phyloP scores from a whole-genome alignment of 1,284 basidiomycete genomes.

The Ustilago sp. region DNA sequence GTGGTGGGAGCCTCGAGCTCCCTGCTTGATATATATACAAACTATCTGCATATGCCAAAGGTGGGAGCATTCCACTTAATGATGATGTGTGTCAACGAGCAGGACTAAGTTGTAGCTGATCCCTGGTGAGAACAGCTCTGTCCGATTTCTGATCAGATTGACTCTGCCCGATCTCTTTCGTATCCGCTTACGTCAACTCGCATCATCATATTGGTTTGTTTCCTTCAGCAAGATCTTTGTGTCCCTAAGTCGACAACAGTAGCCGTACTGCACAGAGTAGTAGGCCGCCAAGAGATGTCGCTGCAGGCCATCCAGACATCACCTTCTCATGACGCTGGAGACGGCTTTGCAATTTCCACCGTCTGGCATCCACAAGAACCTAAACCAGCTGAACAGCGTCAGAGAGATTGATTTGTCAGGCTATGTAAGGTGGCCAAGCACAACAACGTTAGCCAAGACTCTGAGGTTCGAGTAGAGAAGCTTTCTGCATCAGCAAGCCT shows the following conservation, averaged over 20 bases:
- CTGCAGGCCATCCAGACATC: neutral
- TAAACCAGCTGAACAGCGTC: neutral
- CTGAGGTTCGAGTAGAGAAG: neutral
- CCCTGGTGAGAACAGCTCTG: no score
- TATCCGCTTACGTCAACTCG: no score
- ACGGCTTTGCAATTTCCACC: neutral
- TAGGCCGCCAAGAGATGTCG: slow-evolving; percentile 1
- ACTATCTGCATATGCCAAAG: no score
- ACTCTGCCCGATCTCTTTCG: no score
- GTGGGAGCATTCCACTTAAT: no score
- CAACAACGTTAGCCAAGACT: slow-evolving; percentile 23
- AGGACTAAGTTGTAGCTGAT: no score
- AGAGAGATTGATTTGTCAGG: no score
- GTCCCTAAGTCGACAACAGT: neutral
- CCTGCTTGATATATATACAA: no score
- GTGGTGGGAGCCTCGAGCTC: no score
- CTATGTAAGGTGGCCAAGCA: neutral
- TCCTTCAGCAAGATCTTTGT: neutral
- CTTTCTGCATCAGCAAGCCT: slow-evolving; percentile 1
- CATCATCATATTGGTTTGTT: no score
- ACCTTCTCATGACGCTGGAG: slow-evolving; percentile 3
- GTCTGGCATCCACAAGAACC: neutral
- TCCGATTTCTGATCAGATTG: no score
- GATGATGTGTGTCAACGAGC: no score
- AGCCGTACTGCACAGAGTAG: neutral